These are phyloP conservation scores for Jacaranda mimosifolia DNA, from an alignment of 257 asterid species.

Conservation along the genomic window DNA sequence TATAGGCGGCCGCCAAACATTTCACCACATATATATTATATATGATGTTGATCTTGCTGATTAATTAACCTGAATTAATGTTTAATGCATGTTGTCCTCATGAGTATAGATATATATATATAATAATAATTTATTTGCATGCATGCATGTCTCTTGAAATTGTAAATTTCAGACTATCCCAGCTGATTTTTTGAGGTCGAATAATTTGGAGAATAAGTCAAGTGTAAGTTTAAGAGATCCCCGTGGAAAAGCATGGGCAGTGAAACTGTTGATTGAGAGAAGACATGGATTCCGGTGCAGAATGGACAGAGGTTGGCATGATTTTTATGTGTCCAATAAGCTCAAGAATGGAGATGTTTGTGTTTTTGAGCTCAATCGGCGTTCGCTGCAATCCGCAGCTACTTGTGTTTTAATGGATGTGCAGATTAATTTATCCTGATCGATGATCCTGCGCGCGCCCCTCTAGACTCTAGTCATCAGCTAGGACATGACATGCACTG, in stretches of 20 bases:
- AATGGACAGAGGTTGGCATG: not conserved
- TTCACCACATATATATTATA: not conserved
- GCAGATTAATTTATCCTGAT: not conserved
- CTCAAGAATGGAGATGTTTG: slow-evolving; percentile 27
- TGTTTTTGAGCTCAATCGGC: not conserved
- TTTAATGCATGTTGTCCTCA: no score
- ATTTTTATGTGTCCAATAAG: slow-evolving; percentile 3
- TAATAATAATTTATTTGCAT: no score
- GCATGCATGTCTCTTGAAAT: not conserved
- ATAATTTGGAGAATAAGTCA: not conserved
- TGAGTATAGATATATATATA: no score
- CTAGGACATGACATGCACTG: no score
- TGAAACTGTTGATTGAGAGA: not conserved
- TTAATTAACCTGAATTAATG: no score
- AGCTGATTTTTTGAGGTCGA: not conserved
- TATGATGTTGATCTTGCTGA: no score
- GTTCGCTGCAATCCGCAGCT: not conserved
- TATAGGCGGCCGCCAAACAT: no score
- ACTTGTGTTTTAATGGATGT: slow-evolving; percentile 1
- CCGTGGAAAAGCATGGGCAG: slow-evolving; percentile 1
- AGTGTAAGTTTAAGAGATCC: not conserved
- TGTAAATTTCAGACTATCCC: slow-evolving; percentile 17
- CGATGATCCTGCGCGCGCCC: no score
- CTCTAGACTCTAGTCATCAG: no score
- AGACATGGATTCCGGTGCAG: no score